phyloP scores from a whole-genome alignment of 768 basidiomycete species.

The Rhizopogon vinicolor region DNA sequence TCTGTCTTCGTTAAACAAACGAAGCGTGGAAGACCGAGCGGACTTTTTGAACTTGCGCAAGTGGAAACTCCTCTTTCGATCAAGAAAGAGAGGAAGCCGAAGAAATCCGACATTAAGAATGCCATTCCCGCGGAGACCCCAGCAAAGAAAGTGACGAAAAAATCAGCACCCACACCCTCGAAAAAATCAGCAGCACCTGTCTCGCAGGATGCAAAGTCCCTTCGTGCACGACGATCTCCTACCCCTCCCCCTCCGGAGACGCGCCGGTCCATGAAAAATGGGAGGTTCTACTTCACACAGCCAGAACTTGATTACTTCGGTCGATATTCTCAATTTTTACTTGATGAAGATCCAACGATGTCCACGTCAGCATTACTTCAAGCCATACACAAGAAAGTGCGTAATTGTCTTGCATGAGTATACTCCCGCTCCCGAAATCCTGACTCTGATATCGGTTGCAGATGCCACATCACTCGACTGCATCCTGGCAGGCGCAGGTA shows the following conservation, averaged over 20 bases:
- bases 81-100: conserved; percentile 4
- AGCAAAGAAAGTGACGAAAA: conserved; percentile 7
- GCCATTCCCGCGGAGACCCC: conserved; percentile 4
- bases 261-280: conserved; percentile 20
- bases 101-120: conserved; percentile 1
- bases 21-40: conserved; percentile 19
- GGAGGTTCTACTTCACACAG: conserved; percentile 42
- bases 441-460: conserved; percentile 20
- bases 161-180: not conserved
- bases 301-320: conserved; percentile 47
- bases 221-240: conserved; percentile 30
- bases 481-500: conserved; percentile 48
- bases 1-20: conserved; percentile 15
- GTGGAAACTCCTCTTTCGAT: conserved; percentile 4
- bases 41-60: conserved; percentile 7
- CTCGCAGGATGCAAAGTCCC: not conserved
- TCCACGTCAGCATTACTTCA: conserved; percentile 32
- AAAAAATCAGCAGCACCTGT: not conserved
- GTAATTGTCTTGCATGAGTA: not conserved
- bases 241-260: conserved; percentile 39
- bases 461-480: conserved; percentile 55
- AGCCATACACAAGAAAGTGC: conserved; percentile 44
- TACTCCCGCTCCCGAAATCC: not conserved
- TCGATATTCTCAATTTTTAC: conserved; percentile 39
- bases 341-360: conserved; percentile 44